These are phyloP conservation scores for Lodderomyces orthopsilosis DNA, from an alignment of 1,139 yeast species.

Conservation along the genomic window DNA sequence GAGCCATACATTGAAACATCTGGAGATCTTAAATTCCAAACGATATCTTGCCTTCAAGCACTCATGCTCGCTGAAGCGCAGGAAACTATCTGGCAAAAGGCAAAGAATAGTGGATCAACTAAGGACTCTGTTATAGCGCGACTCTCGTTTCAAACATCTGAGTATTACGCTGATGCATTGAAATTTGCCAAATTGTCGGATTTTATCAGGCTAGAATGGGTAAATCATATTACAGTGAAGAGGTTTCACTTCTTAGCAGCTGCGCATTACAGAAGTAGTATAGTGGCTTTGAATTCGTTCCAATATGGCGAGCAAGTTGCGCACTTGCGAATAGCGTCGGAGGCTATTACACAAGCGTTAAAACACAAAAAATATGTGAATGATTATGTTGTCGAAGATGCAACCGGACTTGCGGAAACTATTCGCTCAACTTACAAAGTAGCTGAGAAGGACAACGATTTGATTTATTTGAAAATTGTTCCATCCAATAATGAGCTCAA, in stretches of 20 bases:
- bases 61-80: conserved; percentile 83
- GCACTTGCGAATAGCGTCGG: conserved; percentile 42
- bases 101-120: conserved; percentile 46
- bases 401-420: conserved; percentile 43
- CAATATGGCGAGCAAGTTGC: conserved; percentile 74
- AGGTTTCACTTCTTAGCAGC: conserved; percentile 66
- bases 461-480: conserved; percentile 67
- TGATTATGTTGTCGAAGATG: conserved; percentile 43
- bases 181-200: conserved; percentile 47
- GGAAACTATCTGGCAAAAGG: conserved; percentile 80
- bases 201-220: conserved; percentile 61
- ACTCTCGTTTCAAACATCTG: conserved; percentile 61
- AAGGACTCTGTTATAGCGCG: conserved; percentile 64
- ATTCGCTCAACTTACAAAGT: conserved; percentile 46
- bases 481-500: conserved; percentile 48
- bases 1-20: conserved; percentile 16
- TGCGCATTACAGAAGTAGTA: conserved; percentile 60
- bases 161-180: conserved; percentile 51
- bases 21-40: conserved; percentile 25
- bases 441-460: conserved; percentile 77
- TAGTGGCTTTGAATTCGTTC: conserved; percentile 44
- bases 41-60: conserved; percentile 28
- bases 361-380: conserved; percentile 44
- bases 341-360: conserved; percentile 33
- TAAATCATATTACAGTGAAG: conserved; percentile 57